Conservation (phyloP, 371 early-diverging fungal species). For the Dichotomocladium elegans region DNA sequence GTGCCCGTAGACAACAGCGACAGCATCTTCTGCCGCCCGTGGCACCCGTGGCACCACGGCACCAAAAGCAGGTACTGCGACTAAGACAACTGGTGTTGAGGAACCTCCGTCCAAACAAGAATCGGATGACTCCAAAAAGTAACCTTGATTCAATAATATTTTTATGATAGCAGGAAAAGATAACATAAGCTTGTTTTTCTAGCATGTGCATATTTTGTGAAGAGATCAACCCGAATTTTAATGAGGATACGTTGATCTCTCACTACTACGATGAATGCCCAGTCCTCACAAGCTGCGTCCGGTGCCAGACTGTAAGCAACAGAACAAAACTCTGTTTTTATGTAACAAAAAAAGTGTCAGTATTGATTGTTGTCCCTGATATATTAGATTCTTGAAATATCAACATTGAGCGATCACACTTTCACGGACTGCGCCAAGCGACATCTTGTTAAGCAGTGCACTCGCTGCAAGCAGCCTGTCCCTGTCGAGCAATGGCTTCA, state of each 20-base stretch:
- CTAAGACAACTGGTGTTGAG: not conserved
- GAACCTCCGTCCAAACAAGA: not conserved
- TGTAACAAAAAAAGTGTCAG: not conserved
- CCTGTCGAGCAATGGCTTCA: constrained; percentile 57
- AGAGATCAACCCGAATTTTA: constrained; percentile 60
- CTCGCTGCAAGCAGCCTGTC: constrained; percentile 60
- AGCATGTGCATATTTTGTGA: constrained; percentile 76
- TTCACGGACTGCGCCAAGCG: constrained; percentile 50
- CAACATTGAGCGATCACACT: constrained; percentile 58
- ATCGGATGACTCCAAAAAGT: not conserved
- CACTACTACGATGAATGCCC: constrained; percentile 83
- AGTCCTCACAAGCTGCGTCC: constrained; percentile 63
- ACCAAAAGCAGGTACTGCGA: too few relatives aligned
- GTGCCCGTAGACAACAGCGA: not conserved
- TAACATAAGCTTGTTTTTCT: too few relatives aligned
- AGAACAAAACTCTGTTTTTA: too few relatives aligned
- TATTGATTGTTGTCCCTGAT: constrained; percentile 2
- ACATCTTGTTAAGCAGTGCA: constrained; percentile 61
- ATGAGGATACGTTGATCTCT: constrained; percentile 65
- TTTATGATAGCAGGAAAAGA: too few relatives aligned
- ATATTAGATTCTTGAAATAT: constrained; percentile 75
- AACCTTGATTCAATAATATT: too few relatives aligned
- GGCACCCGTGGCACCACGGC: not conserved
- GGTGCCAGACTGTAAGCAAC: constrained; percentile 59
- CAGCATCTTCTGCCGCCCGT: not conserved